Evolutionary conservation across 331 rosid species (phyloP), one percentile per base, ranked within the genome.

Genomic region (Telfairia occidentalis): DNA sequence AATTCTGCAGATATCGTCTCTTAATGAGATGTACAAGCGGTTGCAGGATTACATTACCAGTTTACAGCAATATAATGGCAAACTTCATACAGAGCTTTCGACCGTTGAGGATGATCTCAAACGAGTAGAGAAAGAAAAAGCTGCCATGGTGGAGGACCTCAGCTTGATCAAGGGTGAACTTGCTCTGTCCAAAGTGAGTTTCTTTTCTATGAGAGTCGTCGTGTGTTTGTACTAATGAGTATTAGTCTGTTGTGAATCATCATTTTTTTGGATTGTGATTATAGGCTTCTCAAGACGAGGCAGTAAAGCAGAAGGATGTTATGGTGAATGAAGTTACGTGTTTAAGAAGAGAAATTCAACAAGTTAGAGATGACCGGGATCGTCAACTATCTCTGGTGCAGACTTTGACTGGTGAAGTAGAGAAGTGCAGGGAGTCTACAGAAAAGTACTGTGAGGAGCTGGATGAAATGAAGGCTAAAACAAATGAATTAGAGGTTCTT

Each of bases 11-110:
- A 90, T 92, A 85, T 40, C 85, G 16, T 90, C 99, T 12, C 96
- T 95, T 64, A 95, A 92, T 78, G 99, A 95, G 49, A 95, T 95
- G 99, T 92, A 95, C 82, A 95, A 90, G 87, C 86, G 90, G 57
- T 81, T 92, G 70, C 97, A 95, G 81, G 99, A 95, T 49, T 95
- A 95, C 84, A 92, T 92, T 79, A 89, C 99, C 34, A 92, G 97
- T 79, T 84, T 95, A 71, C 99, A 95, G 65, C 96, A 92, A 61
- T 95, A 95, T 80, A 95, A 95, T 75, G 96, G 96, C 71, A 95
- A 95, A 75, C 97, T 95, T 79, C 99, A 95, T 60, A 84, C 90
- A 1, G 99, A 95, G 83, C 97, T 95, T 77, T 90, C 99, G 28
- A 18, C 91, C 0, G 93, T 77, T 46, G 97, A 95, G 79, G 91